These are phyloP conservation scores for Hypoxylon sp. DNA, from an alignment of 2,329 filamentous ascomycete species.

Conservation along the genomic window DNA sequence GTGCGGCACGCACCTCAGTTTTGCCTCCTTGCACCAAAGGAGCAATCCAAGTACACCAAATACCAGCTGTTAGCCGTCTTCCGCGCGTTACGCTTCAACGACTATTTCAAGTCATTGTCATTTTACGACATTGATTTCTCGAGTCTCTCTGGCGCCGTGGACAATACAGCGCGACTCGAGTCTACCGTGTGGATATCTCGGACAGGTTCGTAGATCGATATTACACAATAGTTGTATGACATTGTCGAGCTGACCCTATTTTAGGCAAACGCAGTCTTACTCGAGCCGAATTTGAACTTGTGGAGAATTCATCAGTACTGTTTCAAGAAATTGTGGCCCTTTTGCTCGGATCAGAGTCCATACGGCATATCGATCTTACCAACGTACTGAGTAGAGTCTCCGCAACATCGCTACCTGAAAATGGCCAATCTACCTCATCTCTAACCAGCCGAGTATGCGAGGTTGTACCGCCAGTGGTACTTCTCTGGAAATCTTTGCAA, in stretches of 20 bases:
- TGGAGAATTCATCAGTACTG: constrained; percentile 66
- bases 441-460: constrained; percentile 53
- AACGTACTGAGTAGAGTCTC: constrained; percentile 57
- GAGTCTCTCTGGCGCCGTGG: constrained; percentile 58
- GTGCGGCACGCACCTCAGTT: constrained; percentile 66
- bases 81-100: constrained; percentile 70
- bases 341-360: constrained; percentile 69
- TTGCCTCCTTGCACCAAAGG: constrained; percentile 63
- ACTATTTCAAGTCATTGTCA: constrained; percentile 72
- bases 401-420: constrained; percentile 26
- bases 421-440: constrained; percentile 18
- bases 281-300: constrained; percentile 63
- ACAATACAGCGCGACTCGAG: constrained; percentile 62
- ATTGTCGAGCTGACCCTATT: constrained; percentile 45
- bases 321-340: constrained; percentile 71
- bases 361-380: constrained; percentile 68
- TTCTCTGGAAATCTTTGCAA: constrained; percentile 64
- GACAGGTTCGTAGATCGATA: constrained; percentile 60
- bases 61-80: constrained; percentile 71
- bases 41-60: constrained; percentile 60
- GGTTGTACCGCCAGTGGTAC: constrained; percentile 64
- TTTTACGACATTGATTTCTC: constrained; percentile 68
- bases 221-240: not conserved
- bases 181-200: constrained; percentile 67
- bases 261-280: constrained; percentile 60